Evolutionary conservation across 768 basidiomycete species (phyloP), one percentile per base, ranked within the genome.

Genomic region (Boletus reticuloceps): DNA sequence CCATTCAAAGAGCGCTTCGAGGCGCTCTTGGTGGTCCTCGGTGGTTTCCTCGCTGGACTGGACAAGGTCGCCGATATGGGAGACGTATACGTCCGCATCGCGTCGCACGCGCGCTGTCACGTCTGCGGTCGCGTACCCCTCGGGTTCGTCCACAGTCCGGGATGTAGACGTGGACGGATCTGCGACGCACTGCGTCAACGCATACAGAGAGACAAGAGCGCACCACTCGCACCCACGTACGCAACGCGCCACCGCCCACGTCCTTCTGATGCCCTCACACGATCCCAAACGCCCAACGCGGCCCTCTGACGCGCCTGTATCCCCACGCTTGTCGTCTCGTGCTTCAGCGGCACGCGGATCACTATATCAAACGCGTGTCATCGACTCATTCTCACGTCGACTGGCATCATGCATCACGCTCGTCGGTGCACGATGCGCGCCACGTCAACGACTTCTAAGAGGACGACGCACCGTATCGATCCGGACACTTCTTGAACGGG

Each of bases 1-100:
- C 89, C 89, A 91, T 65, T 90, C 89, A 49, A 86, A 85, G 16
- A 88, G 69, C 4, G 64, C 69, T 9, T 69, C 64, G 41, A 81
- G 69, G 9, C 74, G 72, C 11, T 73, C 71, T 8, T 78, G 67
- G 77, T 83, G 83, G 53, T 84, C 82, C 42, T 84, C 82, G 10
- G 62, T 31, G n/a, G 57, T 68, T 22, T 79, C 78, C 3, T 66
- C 61, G 31, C 62, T 55, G 1, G 58, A 57, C 5, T 40, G 64
- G 13, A 69, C 54, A 45, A 79, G 58, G 9, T 62, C 55, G 8
- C 68, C 66, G 5, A 68, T 44, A n/a, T 32, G 50, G 31, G 83
- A 82, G 36, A 83, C 66, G 53, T 72, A 62, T 19, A 82, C 68
- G 55, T 79, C 68, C 10, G 60, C 29, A 9, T 70, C 59, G 46